Evolutionary conservation across 306 rosid species (phyloP).

Genomic region (Castanopsis chinensis): DNA sequence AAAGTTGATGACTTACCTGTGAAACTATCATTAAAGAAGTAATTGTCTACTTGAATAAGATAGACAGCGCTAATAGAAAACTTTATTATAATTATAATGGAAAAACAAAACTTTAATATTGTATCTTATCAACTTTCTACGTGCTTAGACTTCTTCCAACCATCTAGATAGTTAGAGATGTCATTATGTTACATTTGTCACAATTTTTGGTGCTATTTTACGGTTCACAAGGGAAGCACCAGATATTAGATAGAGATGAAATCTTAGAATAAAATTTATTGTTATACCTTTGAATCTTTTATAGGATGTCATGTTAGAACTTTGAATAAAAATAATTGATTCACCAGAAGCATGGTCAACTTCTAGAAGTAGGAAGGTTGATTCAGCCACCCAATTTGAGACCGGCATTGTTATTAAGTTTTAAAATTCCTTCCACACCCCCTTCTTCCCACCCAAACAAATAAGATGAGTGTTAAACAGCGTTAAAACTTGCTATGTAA

Average conservation of each 20-base stretch:
- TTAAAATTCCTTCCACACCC: no score
- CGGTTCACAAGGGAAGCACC: no score
- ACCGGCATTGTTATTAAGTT: no score
- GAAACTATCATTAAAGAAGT: not conserved
- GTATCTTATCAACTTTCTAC: not conserved
- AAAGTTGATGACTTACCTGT: no score
- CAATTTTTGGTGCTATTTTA: no score
- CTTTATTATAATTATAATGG: not conserved
- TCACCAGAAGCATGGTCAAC: slow-evolving; percentile 2
- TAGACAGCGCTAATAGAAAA: not conserved
- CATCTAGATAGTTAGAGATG: not conserved
- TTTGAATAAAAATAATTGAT: not conserved
- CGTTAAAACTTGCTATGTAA: not conserved
- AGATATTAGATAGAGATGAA: no score
- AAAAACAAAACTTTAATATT: not conserved
- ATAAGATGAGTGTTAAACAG: not conserved
- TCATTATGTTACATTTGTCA: not conserved
- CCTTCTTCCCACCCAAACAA: not conserved
- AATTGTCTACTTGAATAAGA: not conserved
- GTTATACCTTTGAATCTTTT: not conserved
- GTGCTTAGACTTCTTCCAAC: not conserved
- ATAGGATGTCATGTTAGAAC: not conserved
- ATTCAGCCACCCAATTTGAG: not conserved
- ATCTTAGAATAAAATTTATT: not conserved
- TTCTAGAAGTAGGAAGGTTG: slow-evolving; percentile 3